Conservation (phyloP, 768 basidiomycete species). For the Boletus rubescentipes region DNA sequence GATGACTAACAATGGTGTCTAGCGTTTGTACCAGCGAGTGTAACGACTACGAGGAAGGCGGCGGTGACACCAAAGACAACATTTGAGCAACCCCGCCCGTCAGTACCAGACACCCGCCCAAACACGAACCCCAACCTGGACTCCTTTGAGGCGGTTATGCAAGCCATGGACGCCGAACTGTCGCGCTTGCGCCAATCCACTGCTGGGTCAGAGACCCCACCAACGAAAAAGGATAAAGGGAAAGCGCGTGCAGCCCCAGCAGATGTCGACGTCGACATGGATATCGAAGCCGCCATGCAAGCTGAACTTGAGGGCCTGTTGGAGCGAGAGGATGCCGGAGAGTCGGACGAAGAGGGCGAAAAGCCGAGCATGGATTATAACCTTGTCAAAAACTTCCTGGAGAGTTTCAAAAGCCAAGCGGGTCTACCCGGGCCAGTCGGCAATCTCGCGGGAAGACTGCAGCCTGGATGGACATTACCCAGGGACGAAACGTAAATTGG, state of each 20-base stretch:
- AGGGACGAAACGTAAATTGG: slow-evolving; percentile 51
- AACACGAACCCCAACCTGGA: slow-evolving; percentile 70
- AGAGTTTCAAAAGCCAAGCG: slow-evolving; percentile 91
- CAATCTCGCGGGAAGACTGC: slow-evolving; percentile 81
- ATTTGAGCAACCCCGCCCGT: slow-evolving; percentile 11
- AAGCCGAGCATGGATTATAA: slow-evolving; percentile 72
- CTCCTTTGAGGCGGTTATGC: slow-evolving; percentile 96
- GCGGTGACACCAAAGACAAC: slow-evolving; percentile 5
- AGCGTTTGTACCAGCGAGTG: slow-evolving; percentile 60
- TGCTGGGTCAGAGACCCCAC: slow-evolving; percentile 17
- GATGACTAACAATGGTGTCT: slow-evolving; percentile 8
- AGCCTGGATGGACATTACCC: slow-evolving; percentile 73
- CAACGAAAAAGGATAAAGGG: slow-evolving; percentile 49
- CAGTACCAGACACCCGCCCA: slow-evolving; percentile 38
- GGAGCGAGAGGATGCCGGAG: slow-evolving; percentile 43
- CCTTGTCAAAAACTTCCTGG: slow-evolving; percentile 94
- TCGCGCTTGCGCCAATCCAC: slow-evolving; percentile 40
- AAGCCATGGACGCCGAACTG: slow-evolving; percentile 89
- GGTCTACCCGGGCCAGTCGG: slow-evolving; percentile 91
- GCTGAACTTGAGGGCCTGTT: slow-evolving; percentile 73
- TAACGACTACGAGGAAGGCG: slow-evolving; percentile 4
- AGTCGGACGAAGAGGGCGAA: slow-evolving; percentile 54
- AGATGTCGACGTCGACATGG: slow-evolving; percentile 50
- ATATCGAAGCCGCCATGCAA: slow-evolving; percentile 88
- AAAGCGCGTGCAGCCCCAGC: slow-evolving; percentile 32